Base-by-base conservation (phyloP, 768 basidiomycete genomes). In the Tylopilus cervinicoccineus region DNA sequence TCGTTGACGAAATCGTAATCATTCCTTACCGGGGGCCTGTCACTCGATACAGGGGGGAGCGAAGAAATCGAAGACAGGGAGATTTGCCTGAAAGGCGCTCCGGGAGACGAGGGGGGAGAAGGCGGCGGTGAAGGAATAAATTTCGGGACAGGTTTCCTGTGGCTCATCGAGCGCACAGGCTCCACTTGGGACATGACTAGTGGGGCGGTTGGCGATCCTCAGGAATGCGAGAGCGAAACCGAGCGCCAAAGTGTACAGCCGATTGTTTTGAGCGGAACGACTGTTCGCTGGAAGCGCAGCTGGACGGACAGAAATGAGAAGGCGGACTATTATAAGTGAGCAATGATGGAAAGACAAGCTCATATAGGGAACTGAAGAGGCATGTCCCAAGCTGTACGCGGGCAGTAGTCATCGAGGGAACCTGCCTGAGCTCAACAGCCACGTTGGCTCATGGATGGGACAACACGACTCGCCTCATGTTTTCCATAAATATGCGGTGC, bases 121-220 rank as follows among this genome's bases (percentile, higher is more conserved):
- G 75, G 66, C 40, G 81, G 78, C 6, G 84, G 80, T 12, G 84
- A 83, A 28, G 84, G 84, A 37, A 84, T 72, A 65, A 79, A 86
- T 44, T 68, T 66, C 4, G 86, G 86, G 33, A 78, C 84, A 27
- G 86, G 86, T 62, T 88, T 88, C 45, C 85, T 74, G 63, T 84
- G 81, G 63, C 79, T 83, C 77, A 78, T 79, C 38, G 63, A 65
- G 51, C 65, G 61, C 42, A 45, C 47, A 43, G 59, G 60, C 42
- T 69, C 67, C 51, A 42, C 49, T 36, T 55, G 61, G 36, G 63
- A 56, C 67, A 69, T 67, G 50, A 40, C 38, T 44, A 22, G 39
- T 48, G 27, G 32, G 36, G 47, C 53, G 44, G 34, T 37, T 12
- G 13, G 19, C 29, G 38, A 44, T 51, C 44, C 46, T 29, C 54